phyloP scores from a whole-genome alignment of 768 basidiomycete genomes.

The Melanogaster broomeanus region DNA sequence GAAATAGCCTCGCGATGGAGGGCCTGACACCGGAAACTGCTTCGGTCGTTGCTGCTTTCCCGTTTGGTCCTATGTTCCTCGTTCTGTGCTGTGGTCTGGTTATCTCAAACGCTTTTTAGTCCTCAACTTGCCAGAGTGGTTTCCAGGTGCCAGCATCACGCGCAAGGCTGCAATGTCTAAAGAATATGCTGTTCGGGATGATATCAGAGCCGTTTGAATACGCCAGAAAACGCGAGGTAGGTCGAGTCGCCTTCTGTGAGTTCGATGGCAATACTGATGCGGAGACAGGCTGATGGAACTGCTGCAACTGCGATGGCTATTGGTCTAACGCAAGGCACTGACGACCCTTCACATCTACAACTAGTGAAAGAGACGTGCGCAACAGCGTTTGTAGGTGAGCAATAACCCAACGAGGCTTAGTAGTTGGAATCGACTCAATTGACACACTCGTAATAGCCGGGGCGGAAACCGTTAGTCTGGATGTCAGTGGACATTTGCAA shows the following conservation, averaged over 20 bases:
- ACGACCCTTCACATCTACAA: slow-evolving; percentile 13
- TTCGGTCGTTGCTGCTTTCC: slow-evolving; percentile 1
- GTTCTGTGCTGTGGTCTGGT: too few relatives aligned
- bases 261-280: not conserved
- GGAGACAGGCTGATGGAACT: slow-evolving; percentile 9
- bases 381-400: slow-evolving; percentile 19
- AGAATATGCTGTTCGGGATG: slow-evolving; percentile 6
- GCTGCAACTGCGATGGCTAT: slow-evolving; percentile 12
- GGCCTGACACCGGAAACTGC: slow-evolving; percentile 2
- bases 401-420: too few relatives aligned
- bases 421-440: too few relatives aligned
- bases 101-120: too few relatives aligned
- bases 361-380: slow-evolving; percentile 9
- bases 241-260: not conserved
- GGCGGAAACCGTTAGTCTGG: slow-evolving; percentile 17
- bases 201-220: slow-evolving; percentile 16
- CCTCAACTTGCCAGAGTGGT: slow-evolving; percentile 22
- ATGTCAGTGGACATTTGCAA: not conserved
- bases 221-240: slow-evolving; percentile 12
- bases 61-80: too few relatives aligned
- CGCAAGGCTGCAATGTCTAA: slow-evolving; percentile 14
- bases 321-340: slow-evolving; percentile 1
- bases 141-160: slow-evolving; percentile 29
- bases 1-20: not conserved
- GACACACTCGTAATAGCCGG: slow-evolving; percentile 10